A percentile compares a stretch with the other conserved stretches of the same genome.
These are phyloP conservation scores for Drechslerella dactyloides DNA, from an alignment of 2,329 filamentous ascomycete genomes.

Conservation along the genomic window DNA sequence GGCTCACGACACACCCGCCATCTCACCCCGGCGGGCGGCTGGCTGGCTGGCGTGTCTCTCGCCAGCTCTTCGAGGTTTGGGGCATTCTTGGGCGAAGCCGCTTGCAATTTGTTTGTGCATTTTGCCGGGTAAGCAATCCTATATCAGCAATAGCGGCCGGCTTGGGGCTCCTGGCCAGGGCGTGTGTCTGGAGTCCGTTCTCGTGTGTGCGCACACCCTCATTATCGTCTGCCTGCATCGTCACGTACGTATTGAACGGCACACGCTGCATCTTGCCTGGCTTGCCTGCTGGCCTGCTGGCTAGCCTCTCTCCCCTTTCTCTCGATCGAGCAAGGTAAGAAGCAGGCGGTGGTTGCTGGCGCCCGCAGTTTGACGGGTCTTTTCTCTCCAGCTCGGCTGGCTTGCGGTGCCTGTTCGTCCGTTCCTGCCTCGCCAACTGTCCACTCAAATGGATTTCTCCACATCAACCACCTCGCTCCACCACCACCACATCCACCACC, in stretches of 20 bases:
- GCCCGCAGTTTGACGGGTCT: conserved; percentile 35
- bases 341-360: conserved; percentile 1
- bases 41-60: conserved; percentile 17
- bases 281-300: background rate
- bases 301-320: conserved; percentile 4
- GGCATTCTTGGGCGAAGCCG: conserved; percentile 10
- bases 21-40: conserved; percentile 41
- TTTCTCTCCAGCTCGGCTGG: conserved; percentile 25
- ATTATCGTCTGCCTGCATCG: background rate
- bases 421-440: conserved; percentile 9
- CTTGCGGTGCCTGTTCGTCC: background rate
- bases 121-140: conserved; percentile 44
- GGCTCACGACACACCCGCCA: conserved; percentile 34
- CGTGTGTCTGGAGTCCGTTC: background rate
- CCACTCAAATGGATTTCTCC: conserved; percentile 47
- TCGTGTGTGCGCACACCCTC: conserved; percentile 19
- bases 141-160: conserved; percentile 6
- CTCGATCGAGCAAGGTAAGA: background rate
- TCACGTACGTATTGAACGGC: background rate
- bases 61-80: background rate
- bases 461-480: conserved; percentile 39
- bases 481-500: conserved; percentile 4
- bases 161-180: background rate
- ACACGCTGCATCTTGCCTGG: conserved; percentile 5
- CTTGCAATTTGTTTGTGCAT: conserved; percentile 35